Evolutionary conservation across 202 grass and related monocot genomes (phyloP).

Genomic region (Setaria italica): DNA sequence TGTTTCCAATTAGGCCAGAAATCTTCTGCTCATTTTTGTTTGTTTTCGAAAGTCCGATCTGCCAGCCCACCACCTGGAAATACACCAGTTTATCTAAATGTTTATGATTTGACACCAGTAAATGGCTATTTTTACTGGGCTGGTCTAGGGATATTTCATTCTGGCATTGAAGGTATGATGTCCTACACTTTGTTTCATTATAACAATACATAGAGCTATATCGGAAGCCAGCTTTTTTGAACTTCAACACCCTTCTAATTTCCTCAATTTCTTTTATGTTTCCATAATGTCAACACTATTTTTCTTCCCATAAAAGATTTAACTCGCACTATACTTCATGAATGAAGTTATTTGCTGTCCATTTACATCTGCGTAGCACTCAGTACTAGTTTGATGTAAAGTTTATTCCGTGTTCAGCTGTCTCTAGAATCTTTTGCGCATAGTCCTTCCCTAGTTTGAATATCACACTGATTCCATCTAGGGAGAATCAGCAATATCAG

Average conservation of each 20-base stretch:
- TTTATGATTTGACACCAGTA: constrained; percentile 30
- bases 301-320: background rate
- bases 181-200: background rate
- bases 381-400: background rate
- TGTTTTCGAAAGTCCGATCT: constrained; percentile 34
- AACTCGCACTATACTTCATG: background rate
- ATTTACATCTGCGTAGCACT: background rate
- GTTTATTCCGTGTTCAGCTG: background rate
- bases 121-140: constrained; percentile 37
- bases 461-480: background rate
- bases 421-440: background rate
- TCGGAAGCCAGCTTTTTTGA: background rate
- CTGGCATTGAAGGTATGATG: constrained; percentile 37
- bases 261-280: background rate
- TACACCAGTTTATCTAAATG: constrained; percentile 21
- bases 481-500: background rate
- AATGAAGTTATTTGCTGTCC: background rate
- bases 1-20: constrained; percentile 1
- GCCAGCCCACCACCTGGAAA: constrained; percentile 13
- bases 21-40: constrained; percentile 17
- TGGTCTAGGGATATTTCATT: constrained; percentile 36
- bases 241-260: background rate
- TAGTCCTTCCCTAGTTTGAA: constrained; percentile 2
- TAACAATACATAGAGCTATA: background rate
- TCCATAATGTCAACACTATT: background rate